Evolutionary conservation across 1,139 yeast species (phyloP).

Genomic region (Yamadazyma pseudoaaseri): DNA sequence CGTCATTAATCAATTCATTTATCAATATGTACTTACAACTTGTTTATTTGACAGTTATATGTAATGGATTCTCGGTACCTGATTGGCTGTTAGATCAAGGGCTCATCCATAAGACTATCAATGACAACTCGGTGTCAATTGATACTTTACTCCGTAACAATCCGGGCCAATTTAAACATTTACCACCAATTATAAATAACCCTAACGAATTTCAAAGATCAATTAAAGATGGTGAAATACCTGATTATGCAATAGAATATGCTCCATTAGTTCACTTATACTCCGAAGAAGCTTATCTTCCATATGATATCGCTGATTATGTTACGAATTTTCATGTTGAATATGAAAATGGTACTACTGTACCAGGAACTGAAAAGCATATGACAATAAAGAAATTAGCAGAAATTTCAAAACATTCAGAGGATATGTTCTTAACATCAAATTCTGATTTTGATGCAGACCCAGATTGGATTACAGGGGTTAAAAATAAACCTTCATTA

Average conservation of each 20-base stretch:
- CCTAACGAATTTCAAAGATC: conserved; percentile 33
- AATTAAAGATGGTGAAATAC: conserved; percentile 58
- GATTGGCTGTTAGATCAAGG: conserved; percentile 6
- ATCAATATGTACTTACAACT: no score
- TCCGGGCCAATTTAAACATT: conserved; percentile 27
- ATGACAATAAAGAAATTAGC: conserved; percentile 41
- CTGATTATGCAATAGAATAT: conserved; percentile 68
- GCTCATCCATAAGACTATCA: conserved; percentile 6
- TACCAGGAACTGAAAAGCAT: conserved; percentile 33
- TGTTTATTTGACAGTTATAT: no score
- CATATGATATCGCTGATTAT: conserved; percentile 73
- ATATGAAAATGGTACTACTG: conserved; percentile 46
- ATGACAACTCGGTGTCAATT: conserved; percentile 5
- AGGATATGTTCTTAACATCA: conserved; percentile 56
- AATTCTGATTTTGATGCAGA: conserved; percentile 68
- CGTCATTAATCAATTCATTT: no score
- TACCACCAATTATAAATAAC: conserved; percentile 36
- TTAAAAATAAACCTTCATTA: conserved; percentile 62
- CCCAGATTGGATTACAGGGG: conserved; percentile 88
- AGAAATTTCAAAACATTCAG: conserved; percentile 23
- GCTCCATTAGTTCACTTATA: conserved; percentile 85
- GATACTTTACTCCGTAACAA: conserved; percentile 14
- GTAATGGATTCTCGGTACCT: no score
- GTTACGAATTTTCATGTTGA: conserved; percentile 61
- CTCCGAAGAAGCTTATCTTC: conserved; percentile 84